Evolutionary conservation across 176 grass and related monocot species (phyloP).

Genomic region (Carex myosuroides): DNA sequence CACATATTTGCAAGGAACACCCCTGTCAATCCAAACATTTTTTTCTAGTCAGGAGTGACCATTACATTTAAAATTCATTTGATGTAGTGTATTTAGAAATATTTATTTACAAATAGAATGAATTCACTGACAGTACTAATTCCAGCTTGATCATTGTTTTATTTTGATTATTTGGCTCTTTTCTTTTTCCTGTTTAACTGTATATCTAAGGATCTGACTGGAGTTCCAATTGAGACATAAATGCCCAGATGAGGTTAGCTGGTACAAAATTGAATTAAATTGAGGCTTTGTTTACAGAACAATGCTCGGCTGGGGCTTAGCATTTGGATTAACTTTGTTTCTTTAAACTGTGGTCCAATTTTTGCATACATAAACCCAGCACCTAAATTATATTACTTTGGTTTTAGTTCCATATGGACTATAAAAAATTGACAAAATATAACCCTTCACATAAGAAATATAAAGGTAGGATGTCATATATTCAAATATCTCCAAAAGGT

Average conservation of each 20-base stretch:
- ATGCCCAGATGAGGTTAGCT: background rate
- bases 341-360: background rate
- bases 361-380: background rate
- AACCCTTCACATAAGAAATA: background rate
- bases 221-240: background rate
- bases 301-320: background rate
- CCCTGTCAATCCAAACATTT: constrained; percentile 19
- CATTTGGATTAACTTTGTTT: background rate
- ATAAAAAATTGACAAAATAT: background rate
- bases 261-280: background rate
- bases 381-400: background rate
- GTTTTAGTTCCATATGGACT: background rate
- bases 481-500: background rate
- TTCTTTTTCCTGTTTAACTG: background rate
- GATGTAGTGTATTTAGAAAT: background rate
- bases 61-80: background rate
- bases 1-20: constrained; percentile 6
- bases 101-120: background rate
- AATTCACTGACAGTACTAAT: background rate
- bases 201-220: background rate
- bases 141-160: background rate
- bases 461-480: background rate
- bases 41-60: constrained; percentile 15
- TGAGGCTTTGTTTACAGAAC: background rate
- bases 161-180: background rate